These are phyloP conservation scores for Pseudogymnoascus sp. DNA, from an alignment of 2,329 filamentous ascomycete species.

Conservation along the genomic window DNA sequence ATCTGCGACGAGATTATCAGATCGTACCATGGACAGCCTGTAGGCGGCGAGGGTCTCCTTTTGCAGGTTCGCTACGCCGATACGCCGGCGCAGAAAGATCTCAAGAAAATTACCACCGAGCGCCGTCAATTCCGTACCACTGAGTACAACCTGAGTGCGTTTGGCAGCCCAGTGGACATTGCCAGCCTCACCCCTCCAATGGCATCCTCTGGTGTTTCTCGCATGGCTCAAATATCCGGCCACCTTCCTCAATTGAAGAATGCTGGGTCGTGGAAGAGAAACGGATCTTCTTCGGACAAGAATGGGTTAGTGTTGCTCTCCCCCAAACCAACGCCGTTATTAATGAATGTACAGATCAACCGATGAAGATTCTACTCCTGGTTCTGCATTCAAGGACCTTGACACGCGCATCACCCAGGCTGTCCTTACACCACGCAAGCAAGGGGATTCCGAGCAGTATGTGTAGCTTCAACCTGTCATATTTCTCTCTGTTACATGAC, in stretches of 20 bases:
- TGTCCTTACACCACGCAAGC: slow-evolving; percentile 1
- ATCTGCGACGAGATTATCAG: slow-evolving; percentile 84
- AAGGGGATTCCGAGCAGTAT: background rate
- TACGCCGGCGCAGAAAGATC: slow-evolving; percentile 88
- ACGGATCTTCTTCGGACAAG: slow-evolving; percentile 13
- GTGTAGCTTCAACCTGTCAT: background rate
- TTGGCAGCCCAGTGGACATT: slow-evolving; percentile 44
- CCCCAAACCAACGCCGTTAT: background rate
- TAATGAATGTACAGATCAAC: background rate
- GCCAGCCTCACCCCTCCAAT: slow-evolving; percentile 39
- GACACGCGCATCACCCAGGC: slow-evolving; percentile 12
- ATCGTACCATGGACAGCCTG: slow-evolving; percentile 71
- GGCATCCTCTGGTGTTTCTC: slow-evolving; percentile 23
- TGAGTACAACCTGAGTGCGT: slow-evolving; percentile 76
- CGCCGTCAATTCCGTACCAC: slow-evolving; percentile 92
- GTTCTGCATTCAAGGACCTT: slow-evolving; percentile 26
- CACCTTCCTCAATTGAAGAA: slow-evolving; percentile 23
- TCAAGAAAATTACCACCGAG: slow-evolving; percentile 93
- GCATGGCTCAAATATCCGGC: slow-evolving; percentile 24
- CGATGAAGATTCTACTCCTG: slow-evolving; percentile 16
- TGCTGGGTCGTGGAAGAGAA: slow-evolving; percentile 28
- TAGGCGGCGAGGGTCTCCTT: slow-evolving; percentile 71
- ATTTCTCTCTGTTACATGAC: background rate
- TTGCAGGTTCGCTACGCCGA: slow-evolving; percentile 95
- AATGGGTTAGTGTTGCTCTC: slow-evolving; percentile 16